Evolutionary conservation across 1,284 basidiomycete species (phyloP).

Genomic region (Porodaedalea pini): DNA sequence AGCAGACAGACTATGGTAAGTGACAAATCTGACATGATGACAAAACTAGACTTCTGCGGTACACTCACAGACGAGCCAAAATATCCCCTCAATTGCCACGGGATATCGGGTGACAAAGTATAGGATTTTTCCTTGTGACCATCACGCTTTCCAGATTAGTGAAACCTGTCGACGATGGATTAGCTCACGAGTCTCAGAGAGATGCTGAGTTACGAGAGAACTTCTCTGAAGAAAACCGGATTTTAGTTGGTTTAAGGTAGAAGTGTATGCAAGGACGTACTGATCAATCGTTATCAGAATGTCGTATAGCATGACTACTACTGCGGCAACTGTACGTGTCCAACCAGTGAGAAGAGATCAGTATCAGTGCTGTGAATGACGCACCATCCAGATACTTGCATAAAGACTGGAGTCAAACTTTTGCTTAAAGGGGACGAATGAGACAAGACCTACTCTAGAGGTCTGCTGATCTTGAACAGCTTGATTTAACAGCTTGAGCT

Average conservation of each 20-base stretch:
- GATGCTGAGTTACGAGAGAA: not conserved
- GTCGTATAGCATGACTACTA: slow-evolving; percentile 12
- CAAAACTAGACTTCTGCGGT: not conserved
- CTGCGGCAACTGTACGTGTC: slow-evolving; percentile 4
- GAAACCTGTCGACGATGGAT: not conserved
- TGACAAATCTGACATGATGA: not conserved
- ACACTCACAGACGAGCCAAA: slow-evolving; percentile 7
- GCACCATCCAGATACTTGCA: not conserved
- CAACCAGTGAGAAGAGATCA: not conserved
- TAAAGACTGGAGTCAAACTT: no score
- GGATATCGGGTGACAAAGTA: slow-evolving; percentile 12
- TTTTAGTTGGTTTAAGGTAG: no score
- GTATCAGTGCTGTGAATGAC: not conserved
- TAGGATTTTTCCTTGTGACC: slow-evolving; percentile 9
- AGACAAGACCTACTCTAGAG: not conserved
- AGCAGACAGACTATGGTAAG: not conserved
- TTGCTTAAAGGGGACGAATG: no score
- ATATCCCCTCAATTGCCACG: slow-evolving; percentile 2
- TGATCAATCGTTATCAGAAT: slow-evolving; percentile 9
- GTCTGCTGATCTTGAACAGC: slow-evolving; percentile 1
- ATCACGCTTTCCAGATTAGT: slow-evolving; percentile 7
- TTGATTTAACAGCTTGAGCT: not conserved
- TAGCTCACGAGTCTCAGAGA: not conserved
- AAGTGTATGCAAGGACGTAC: no score
- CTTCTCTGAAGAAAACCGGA: slow-evolving; percentile 1